Evolutionary conservation across 768 basidiomycete species (phyloP).

Genomic region (Tricholoma sp.): DNA sequence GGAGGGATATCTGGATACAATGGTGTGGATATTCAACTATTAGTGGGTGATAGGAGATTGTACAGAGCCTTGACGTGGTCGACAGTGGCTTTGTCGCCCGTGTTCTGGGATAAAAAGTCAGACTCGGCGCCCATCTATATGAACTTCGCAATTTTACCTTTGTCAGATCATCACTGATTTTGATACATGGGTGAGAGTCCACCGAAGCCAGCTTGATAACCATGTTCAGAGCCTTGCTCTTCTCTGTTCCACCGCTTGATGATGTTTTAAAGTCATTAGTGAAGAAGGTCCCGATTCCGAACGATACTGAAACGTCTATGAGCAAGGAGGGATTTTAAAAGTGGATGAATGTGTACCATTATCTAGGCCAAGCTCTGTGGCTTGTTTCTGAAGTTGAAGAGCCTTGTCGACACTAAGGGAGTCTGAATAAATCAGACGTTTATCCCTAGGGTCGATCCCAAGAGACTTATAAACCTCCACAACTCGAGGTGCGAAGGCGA

Average conservation of each 20-base stretch:
- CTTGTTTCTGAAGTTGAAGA: conserved; percentile 63
- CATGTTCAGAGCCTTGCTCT: conserved; percentile 85
- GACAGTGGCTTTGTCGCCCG: conserved; percentile 59
- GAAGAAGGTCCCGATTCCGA: conserved; percentile 90
- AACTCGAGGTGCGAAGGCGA: conserved; percentile 70
- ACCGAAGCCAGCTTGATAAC: conserved; percentile 89
- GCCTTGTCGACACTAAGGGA: conserved; percentile 68
- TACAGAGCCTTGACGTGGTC: conserved; percentile 53
- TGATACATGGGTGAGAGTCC: conserved; percentile 73
- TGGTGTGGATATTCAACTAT: not conserved
- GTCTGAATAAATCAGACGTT: conserved; percentile 84
- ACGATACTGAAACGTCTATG: conserved; percentile 51
- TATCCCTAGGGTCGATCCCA: conserved; percentile 60
- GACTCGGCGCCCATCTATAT: not conserved
- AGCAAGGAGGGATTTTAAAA: conserved; percentile 3
- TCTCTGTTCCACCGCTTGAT: conserved; percentile 37
- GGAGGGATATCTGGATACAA: not conserved
- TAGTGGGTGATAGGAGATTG: conserved; percentile 20
- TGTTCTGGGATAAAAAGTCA: conserved; percentile 43
- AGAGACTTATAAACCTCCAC: conserved; percentile 67
- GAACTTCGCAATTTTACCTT: conserved; percentile 45
- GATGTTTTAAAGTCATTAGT: conserved; percentile 79
- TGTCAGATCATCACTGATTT: conserved; percentile 87
- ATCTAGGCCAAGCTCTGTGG: conserved; percentile 66
- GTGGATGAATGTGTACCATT: conserved; percentile 34